Evolutionary conservation across 2,329 filamentous ascomycete species (phyloP).

Genomic region (Zasmidium citrigriseum): DNA sequence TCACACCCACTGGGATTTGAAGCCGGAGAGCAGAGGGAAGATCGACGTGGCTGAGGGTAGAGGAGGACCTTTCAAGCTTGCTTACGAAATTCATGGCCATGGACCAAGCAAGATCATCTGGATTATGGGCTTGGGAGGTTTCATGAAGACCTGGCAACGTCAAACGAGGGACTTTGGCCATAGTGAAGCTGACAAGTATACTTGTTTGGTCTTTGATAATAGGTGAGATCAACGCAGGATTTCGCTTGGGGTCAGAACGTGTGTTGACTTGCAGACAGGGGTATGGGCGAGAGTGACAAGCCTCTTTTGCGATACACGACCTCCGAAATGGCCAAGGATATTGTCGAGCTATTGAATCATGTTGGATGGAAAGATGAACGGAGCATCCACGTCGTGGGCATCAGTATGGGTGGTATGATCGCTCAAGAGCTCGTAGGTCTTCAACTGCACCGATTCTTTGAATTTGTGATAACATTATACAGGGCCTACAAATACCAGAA

Average conservation of each 20-base stretch:
- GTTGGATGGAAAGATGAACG: slow-evolving; percentile 66
- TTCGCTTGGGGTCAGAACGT: background rate
- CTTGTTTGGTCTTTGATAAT: slow-evolving; percentile 78
- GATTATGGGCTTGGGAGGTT: slow-evolving; percentile 77
- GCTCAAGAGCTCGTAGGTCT: slow-evolving; percentile 69
- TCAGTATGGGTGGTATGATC: slow-evolving; percentile 91
- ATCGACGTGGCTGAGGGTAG: slow-evolving; percentile 66
- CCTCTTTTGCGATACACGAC: slow-evolving; percentile 78
- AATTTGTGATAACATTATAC: background rate
- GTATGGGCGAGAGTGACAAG: slow-evolving; percentile 78
- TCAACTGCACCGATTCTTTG: slow-evolving; percentile 17
- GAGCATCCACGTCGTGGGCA: slow-evolving; percentile 69
- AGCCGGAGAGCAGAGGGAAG: slow-evolving; percentile 63
- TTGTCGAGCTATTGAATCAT: slow-evolving; percentile 68
- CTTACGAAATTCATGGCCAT: slow-evolving; percentile 77
- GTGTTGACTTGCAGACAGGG: slow-evolving; percentile 47
- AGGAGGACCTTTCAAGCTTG: slow-evolving; percentile 74
- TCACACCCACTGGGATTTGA: slow-evolving; percentile 68
- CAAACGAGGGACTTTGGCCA: slow-evolving; percentile 84
- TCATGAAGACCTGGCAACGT: slow-evolving; percentile 73
- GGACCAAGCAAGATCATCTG: slow-evolving; percentile 72
- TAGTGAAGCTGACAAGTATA: slow-evolving; percentile 65
- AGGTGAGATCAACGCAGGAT: background rate
- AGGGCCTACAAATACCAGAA: slow-evolving; percentile 45
- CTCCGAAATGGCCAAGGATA: slow-evolving; percentile 79